These are phyloP conservation scores for Cutaneotrichosporon spelunceum DNA, from an alignment of 1,284 basidiomycete species.

Conservation along the genomic window DNA sequence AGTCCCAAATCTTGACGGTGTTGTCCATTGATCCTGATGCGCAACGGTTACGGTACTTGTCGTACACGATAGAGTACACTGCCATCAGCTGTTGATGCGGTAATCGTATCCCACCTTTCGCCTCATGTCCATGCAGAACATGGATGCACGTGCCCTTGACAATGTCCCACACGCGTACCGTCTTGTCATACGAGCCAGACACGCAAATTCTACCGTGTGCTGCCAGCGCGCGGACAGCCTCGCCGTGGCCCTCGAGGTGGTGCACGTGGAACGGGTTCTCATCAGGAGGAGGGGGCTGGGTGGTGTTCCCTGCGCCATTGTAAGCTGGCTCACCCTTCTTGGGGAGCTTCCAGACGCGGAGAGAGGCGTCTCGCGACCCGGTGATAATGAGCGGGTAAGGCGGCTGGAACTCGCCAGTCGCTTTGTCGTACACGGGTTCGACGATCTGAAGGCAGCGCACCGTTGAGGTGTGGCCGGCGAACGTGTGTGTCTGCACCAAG, in stretches of 20 bases:
- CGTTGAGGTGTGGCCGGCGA: constrained; percentile 89
- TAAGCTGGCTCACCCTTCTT: constrained; percentile 66
- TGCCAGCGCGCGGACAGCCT: constrained; percentile 87
- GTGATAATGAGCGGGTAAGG: constrained; percentile 76
- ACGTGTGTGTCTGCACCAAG: constrained; percentile 79
- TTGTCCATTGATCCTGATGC: constrained; percentile 96
- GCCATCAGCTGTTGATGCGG: constrained; percentile 15
- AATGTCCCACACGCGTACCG: constrained; percentile 91
- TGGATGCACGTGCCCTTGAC: constrained; percentile 79
- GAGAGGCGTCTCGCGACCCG: constrained; percentile 82
- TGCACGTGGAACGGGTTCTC: constrained; percentile 87
- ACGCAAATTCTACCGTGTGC: constrained; percentile 82
- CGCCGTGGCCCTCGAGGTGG: constrained; percentile 79
- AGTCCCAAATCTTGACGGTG: constrained; percentile 87
- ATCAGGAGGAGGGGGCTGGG: constrained; percentile 48
- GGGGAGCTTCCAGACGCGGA: constrained; percentile 87
- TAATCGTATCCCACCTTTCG: constrained; percentile 65
- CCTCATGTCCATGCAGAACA: constrained; percentile 77
- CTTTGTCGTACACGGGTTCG: constrained; percentile 51
- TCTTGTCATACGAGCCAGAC: constrained; percentile 92
- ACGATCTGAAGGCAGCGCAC: constrained; percentile 58
- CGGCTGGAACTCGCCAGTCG: constrained; percentile 53
- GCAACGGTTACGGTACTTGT: constrained; percentile 76
- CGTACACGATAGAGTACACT: constrained; percentile 90
- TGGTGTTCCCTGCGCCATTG: not conserved